Evolutionary conservation across 768 basidiomycete genomes (phyloP).

Genomic region (Trametes villosa): DNA sequence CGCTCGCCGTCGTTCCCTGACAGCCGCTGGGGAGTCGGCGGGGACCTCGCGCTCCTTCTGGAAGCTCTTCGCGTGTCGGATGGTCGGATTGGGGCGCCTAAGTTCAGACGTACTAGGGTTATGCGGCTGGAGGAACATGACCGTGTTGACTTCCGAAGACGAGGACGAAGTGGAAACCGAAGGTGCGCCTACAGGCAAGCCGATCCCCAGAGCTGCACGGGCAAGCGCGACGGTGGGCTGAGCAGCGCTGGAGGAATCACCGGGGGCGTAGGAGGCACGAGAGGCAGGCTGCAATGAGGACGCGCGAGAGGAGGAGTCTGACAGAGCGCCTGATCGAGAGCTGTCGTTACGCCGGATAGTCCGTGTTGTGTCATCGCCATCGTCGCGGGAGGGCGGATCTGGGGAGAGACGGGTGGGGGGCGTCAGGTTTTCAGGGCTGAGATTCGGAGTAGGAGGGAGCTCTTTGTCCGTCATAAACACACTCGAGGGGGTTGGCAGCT

Average conservation of each 20-base stretch:
- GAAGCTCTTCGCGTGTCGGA: constrained; percentile 61
- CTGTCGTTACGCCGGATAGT: constrained; percentile 2
- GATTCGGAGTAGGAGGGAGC: constrained; percentile 38
- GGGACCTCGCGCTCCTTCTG: constrained; percentile 42
- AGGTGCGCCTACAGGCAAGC: constrained; percentile 59
- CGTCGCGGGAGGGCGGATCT: constrained; percentile 4
- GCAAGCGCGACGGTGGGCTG: constrained; percentile 48
- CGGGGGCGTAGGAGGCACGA: constrained; percentile 15
- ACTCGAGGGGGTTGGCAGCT: constrained; percentile 8
- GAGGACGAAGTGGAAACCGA: constrained; percentile 44
- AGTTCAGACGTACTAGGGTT: constrained; percentile 24
- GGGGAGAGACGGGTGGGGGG: constrained; percentile 12
- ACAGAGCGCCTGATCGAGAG: constrained; percentile 3
- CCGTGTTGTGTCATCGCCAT: constrained; percentile 8
- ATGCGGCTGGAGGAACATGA: constrained; percentile 44
- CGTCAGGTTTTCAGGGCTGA: constrained; percentile 11
- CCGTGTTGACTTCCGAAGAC: constrained; percentile 51
- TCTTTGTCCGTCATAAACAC: constrained; percentile 32
- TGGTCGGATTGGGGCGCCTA: constrained; percentile 18
- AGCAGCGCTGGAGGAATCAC: constrained; percentile 25
- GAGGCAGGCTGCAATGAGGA: constrained; percentile 22
- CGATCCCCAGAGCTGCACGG: constrained; percentile 61
- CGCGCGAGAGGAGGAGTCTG: constrained; percentile 17
- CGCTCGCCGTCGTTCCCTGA: constrained; percentile 38
- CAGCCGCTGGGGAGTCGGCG: constrained; percentile 25